Conservation (phyloP, 148 eudicot genomes). For the Heliosperma pusillum region DNA sequence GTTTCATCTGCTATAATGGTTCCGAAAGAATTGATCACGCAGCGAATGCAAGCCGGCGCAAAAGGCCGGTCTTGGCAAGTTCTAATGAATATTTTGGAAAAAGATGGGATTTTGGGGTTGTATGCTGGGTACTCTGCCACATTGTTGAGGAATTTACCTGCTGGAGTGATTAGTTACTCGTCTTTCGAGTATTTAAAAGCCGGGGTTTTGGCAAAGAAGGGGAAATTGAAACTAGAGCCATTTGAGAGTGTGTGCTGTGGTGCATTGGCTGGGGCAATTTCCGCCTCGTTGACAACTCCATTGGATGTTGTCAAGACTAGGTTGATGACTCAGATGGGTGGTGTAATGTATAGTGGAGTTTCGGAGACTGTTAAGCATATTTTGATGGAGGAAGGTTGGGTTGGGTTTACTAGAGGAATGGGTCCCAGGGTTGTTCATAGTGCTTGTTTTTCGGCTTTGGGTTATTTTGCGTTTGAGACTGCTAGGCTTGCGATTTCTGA, state of each 20-base stretch:
- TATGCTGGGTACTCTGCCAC: slow-evolving; percentile 92
- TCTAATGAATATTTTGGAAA: slow-evolving; percentile 55
- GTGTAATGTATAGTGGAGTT: slow-evolving; percentile 47
- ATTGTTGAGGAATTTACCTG: slow-evolving; percentile 80
- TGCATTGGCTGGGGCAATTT: slow-evolving; percentile 88
- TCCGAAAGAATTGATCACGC: slow-evolving; percentile 78
- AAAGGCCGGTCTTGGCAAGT: slow-evolving; percentile 94
- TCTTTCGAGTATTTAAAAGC: slow-evolving; percentile 90
- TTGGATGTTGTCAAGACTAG: slow-evolving; percentile 94
- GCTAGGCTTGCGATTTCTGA: slow-evolving; percentile 77
- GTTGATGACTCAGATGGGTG: slow-evolving; percentile 74
- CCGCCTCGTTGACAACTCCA: slow-evolving; percentile 79
- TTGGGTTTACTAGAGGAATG: slow-evolving; percentile 83
- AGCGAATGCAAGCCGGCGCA: slow-evolving; percentile 87
- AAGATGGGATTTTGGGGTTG: slow-evolving; percentile 75
- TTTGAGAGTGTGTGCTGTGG: slow-evolving; percentile 82
- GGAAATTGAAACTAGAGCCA: slow-evolving; percentile 51
- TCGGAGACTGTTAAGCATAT: slow-evolving; percentile 57
- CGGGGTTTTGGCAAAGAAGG: slow-evolving; percentile 45
- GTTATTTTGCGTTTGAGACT: slow-evolving; percentile 88
- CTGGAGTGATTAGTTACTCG: slow-evolving; percentile 92
- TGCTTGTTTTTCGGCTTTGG: slow-evolving; percentile 91
- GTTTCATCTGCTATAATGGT: slow-evolving; percentile 94
- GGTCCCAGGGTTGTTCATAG: slow-evolving; percentile 92
- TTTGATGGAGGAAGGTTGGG: slow-evolving; percentile 80